phyloP scores from a whole-genome alignment of 169 alveolate species.

The Plasmodium cynomolgi region DNA sequence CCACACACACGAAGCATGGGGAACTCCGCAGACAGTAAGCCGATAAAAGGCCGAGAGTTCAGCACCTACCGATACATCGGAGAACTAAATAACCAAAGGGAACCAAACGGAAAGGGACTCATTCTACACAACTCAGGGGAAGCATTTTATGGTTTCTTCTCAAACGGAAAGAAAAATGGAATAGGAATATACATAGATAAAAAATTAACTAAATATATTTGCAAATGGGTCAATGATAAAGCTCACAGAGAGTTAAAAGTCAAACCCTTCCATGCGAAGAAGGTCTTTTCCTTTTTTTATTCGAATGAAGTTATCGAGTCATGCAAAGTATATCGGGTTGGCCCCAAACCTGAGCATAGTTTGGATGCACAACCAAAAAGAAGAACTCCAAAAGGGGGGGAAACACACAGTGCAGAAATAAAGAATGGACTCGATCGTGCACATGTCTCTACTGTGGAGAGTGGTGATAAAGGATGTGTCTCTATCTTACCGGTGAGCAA shows the following conservation, averaged over 20 bases:
- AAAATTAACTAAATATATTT: conserved; percentile 34
- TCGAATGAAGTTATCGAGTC: background rate
- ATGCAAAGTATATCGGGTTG: background rate
- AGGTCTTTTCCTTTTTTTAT: conserved; percentile 10
- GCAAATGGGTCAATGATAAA: conserved; percentile 16
- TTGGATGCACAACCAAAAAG: background rate
- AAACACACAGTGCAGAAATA: background rate
- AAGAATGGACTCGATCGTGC: background rate
- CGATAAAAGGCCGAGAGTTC: background rate
- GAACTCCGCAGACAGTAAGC: background rate
- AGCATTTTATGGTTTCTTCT: conserved; percentile 27
- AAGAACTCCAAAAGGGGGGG: background rate
- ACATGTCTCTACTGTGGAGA: background rate
- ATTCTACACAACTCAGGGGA: conserved; percentile 42
- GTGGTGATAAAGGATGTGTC: background rate
- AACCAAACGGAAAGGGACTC: conserved; percentile 44
- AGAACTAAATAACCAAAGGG: conserved; percentile 2
- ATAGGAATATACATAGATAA: conserved; percentile 35
- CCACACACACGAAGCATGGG: conserved; percentile 1
- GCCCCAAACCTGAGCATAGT: background rate
- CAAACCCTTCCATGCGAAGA: conserved; percentile 8
- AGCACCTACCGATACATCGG: conserved; percentile 24
- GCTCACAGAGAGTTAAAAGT: background rate
- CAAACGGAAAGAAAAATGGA: conserved; percentile 52
- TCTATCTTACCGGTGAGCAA: background rate